Percentiles rank a stretch among this genome's conserved stretches.
phyloP scores from a whole-genome alignment of 2,329 filamentous ascomycete genomes.

The Aspergillus tubingensis region DNA sequence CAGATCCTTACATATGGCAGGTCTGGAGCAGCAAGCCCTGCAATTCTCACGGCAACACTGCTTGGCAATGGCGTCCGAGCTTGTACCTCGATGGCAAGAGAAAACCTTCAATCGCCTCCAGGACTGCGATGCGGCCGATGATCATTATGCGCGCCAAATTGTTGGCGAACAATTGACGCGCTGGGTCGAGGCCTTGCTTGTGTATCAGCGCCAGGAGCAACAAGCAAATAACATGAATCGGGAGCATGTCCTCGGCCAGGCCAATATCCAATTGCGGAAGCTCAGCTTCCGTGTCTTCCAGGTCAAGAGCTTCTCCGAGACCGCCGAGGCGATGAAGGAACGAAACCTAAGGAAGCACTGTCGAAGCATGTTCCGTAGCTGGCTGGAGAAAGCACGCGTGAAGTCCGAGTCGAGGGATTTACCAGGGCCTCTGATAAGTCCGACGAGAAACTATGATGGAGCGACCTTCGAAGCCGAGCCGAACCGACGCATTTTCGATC shows the following conservation, averaged over 20 bases:
- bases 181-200: constrained; percentile 39
- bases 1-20: constrained; percentile 33
- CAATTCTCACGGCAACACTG: constrained; percentile 38
- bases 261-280: constrained; percentile 54
- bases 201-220: constrained; percentile 39
- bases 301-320: constrained; percentile 52
- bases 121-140: constrained; percentile 40
- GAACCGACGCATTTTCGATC: constrained; percentile 34
- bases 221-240: constrained; percentile 51
- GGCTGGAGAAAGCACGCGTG: constrained; percentile 50
- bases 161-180: constrained; percentile 41
- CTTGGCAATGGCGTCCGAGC: constrained; percentile 34
- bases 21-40: constrained; percentile 44
- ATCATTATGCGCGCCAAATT: constrained; percentile 41
- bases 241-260: constrained; percentile 50
- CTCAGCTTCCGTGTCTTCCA: constrained; percentile 62
- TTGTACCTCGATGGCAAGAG: constrained; percentile 48
- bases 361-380: constrained; percentile 57
- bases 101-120: constrained; percentile 38
- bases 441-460: constrained; percentile 26
- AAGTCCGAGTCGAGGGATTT: constrained; percentile 34
- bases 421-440: constrained; percentile 32
- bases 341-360: constrained; percentile 58
- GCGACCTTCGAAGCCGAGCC: constrained; percentile 15
- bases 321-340: constrained; percentile 54